Percentiles rank a stretch among this genome's conserved stretches.
Evolutionary conservation across 2,329 filamentous ascomycete species (phyloP).

Genomic region (Ceratocystis alfenasii): DNA sequence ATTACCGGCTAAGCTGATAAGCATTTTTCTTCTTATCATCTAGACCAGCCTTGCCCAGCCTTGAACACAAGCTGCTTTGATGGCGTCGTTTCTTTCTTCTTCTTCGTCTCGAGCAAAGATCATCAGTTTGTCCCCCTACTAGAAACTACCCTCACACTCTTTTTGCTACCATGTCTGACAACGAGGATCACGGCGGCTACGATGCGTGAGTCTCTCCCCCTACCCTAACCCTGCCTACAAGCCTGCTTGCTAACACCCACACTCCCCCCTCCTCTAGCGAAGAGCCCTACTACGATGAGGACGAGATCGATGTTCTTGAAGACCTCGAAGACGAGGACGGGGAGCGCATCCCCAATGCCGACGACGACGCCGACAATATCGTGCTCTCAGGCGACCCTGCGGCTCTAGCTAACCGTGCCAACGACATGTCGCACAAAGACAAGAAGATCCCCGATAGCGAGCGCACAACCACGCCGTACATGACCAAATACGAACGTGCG

Average conservation of each 20-base stretch:
- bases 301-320: slow-evolving; percentile 47
- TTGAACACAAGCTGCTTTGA: slow-evolving; percentile 1
- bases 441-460: slow-evolving; percentile 87
- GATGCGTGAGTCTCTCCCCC: slow-evolving; percentile 38
- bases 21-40: slow-evolving; percentile 4
- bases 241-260: background rate
- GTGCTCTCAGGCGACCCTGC: slow-evolving; percentile 50
- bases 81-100: slow-evolving; percentile 11
- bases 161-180: slow-evolving; percentile 53
- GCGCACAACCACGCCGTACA: slow-evolving; percentile 88
- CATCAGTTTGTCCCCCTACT: background rate
- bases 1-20: slow-evolving; percentile 19
- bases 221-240: background rate
- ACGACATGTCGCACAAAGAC: slow-evolving; percentile 50
- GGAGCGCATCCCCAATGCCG: slow-evolving; percentile 40
- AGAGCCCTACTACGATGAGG: slow-evolving; percentile 61
- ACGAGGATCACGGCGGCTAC: slow-evolving; percentile 51
- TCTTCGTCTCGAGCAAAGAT: slow-evolving; percentile 14
- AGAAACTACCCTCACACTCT: background rate
- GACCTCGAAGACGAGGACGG: slow-evolving; percentile 42
- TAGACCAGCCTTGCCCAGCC: slow-evolving; percentile 7
- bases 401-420: slow-evolving; percentile 42
- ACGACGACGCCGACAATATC: slow-evolving; percentile 47
- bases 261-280: slow-evolving; percentile 37
- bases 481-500: slow-evolving; percentile 98